These are phyloP conservation scores for Periglandula ipomoeae DNA, from an alignment of 2,329 filamentous ascomycete species.

Conservation along the genomic window DNA sequence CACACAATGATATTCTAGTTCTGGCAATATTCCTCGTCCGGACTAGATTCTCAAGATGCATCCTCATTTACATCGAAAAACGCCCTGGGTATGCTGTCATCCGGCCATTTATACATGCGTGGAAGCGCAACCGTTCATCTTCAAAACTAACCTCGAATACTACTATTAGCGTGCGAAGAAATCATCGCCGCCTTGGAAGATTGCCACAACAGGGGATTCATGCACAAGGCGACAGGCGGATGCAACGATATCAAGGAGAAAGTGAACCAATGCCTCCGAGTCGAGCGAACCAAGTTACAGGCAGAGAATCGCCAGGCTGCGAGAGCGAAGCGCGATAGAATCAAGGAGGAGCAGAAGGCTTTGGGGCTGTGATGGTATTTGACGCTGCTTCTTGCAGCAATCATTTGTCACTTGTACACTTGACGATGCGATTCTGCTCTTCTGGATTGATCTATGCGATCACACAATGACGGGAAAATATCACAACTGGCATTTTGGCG, in stretches of 20 bases:
- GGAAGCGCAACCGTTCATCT: neutral
- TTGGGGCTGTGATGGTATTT: conserved; percentile 24
- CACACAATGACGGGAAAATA: neutral
- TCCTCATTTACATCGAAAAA: conserved; percentile 90
- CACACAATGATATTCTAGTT: conserved; percentile 2
- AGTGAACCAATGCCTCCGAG: conserved; percentile 77
- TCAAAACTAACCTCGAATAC: neutral
- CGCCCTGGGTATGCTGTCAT: conserved; percentile 57
- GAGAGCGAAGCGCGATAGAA: conserved; percentile 59
- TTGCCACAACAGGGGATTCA: conserved; percentile 85
- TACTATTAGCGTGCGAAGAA: conserved; percentile 72
- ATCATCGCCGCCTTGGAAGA: conserved; percentile 91
- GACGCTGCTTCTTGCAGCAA: neutral
- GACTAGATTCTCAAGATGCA: conserved; percentile 58
- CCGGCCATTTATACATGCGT: neutral
- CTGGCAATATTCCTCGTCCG: too few relatives aligned
- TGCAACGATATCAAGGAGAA: conserved; percentile 81
- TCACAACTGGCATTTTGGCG: neutral
- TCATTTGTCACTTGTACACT: neutral
- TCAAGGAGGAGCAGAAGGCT: conserved; percentile 62
- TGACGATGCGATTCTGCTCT: neutral
- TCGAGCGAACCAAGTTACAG: conserved; percentile 70
- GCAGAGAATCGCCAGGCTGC: conserved; percentile 61
- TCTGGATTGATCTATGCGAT: neutral
- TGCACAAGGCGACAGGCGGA: conserved; percentile 83